Evolutionary conservation across 495 filamentous ascomycete genomes (phyloP).

Genomic region (Amniculicola lignicola): DNA sequence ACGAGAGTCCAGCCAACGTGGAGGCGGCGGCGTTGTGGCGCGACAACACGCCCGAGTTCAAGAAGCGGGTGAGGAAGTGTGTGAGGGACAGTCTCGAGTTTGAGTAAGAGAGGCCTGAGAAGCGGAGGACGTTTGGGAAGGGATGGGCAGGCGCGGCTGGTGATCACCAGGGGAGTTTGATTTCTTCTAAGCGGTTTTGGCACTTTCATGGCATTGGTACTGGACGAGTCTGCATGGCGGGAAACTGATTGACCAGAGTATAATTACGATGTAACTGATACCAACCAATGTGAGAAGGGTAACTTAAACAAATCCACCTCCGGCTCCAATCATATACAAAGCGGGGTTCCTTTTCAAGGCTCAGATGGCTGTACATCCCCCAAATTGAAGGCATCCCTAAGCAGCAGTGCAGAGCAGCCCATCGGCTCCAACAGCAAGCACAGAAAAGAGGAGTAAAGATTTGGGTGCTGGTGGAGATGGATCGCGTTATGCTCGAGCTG

Average conservation of each 20-base stretch:
- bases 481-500: neutral
- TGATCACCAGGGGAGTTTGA: neutral
- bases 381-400: neutral
- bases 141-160: neutral
- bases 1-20: slow-evolving; percentile 92
- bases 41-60: slow-evolving; percentile 77
- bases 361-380: neutral
- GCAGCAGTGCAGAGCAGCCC: slow-evolving; percentile 12
- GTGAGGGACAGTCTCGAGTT: slow-evolving; percentile 75
- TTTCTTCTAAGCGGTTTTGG: neutral
- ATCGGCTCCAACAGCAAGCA: slow-evolving; percentile 7
- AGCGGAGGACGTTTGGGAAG: neutral
- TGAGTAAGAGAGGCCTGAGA: slow-evolving; percentile 1
- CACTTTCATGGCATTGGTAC: neutral
- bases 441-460: slow-evolving; percentile 6
- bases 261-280: neutral
- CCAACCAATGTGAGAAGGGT: neutral
- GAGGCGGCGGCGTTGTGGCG: slow-evolving; percentile 87
- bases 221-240: neutral
- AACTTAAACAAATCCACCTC: neutral
- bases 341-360: neutral
- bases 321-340: neutral
- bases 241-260: neutral
- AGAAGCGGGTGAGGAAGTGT: slow-evolving; percentile 69
- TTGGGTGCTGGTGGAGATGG: neutral